Conservation (phyloP, 177 flowering plant genomes). For the Vitis hybrid region DNA sequence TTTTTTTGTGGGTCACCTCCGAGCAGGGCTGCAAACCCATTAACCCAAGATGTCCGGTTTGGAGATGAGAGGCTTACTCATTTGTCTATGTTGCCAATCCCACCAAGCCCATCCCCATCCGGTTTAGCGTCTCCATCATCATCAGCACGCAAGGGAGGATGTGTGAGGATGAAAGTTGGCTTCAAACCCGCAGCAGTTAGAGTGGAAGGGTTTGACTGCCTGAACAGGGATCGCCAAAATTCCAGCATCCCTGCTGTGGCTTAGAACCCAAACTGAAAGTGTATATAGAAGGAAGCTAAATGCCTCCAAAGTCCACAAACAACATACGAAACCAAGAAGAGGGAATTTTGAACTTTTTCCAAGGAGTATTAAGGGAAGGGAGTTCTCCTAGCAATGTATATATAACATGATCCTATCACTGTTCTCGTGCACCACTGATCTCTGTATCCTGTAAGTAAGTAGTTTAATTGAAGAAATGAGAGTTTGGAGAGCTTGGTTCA, state of each 20-base stretch:
- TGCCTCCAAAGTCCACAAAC: conserved; percentile 15
- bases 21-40: conserved; percentile 49
- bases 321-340: conserved; percentile 18
- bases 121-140: conserved; percentile 32
- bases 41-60: conserved; percentile 49
- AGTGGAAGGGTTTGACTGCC: conserved; percentile 64
- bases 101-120: conserved; percentile 24
- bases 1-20: conserved; percentile 64
- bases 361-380: conserved; percentile 2
- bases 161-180: conserved; percentile 41
- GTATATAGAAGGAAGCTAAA: conserved; percentile 38
- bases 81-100: conserved; percentile 15
- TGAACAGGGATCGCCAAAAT: conserved; percentile 49
- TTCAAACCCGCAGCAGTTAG: conserved; percentile 58
- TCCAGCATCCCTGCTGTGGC: conserved; percentile 57
- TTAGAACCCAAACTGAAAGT: conserved; percentile 24
- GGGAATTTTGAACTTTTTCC: conserved; percentile 26
- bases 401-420: conserved; percentile 9
- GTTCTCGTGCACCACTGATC: conserved; percentile 9
- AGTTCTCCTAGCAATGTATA: conserved; percentile 21
- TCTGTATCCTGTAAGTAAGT: conserved; percentile 25
- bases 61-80: conserved; percentile 33
- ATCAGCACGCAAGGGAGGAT: conserved; percentile 38
- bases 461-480: conserved; percentile 9
- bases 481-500: conserved; percentile 7